Conservation (phyloP, 352 stramenopile genomes). For the Phytophthora syringae region DNA sequence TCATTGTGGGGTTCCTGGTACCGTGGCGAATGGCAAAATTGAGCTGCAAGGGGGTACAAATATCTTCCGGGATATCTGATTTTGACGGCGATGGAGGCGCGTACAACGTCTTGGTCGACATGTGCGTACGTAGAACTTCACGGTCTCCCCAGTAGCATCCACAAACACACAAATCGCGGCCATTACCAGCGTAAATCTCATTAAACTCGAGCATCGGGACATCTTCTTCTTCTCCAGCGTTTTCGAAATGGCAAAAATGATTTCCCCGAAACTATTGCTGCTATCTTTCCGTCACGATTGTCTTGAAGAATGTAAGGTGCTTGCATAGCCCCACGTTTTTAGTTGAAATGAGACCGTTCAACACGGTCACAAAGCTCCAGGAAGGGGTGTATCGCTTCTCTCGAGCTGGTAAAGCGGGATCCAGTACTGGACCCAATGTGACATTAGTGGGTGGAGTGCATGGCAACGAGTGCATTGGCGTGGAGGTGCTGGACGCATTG, state of each 20-base stretch:
- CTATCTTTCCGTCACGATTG: constrained; percentile 16
- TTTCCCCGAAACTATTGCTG: not conserved
- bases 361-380: constrained; percentile 45
- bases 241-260: not conserved
- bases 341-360: constrained; percentile 10
- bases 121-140: constrained; percentile 55
- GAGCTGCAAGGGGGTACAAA: constrained; percentile 65
- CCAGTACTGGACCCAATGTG: constrained; percentile 45
- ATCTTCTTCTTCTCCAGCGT: constrained; percentile 10
- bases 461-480: constrained; percentile 79
- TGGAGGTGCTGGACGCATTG: constrained; percentile 65
- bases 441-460: constrained; percentile 73
- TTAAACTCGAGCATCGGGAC: not conserved
- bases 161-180: not conserved
- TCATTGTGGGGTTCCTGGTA: constrained; percentile 80
- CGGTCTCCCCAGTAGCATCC: constrained; percentile 16
- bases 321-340: not conserved
- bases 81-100: constrained; percentile 22
- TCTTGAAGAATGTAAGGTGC: not conserved
- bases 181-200: constrained; percentile 26
- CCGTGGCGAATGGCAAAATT: constrained; percentile 85
- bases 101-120: constrained; percentile 87
- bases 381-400: constrained; percentile 62
- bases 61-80: constrained; percentile 2
- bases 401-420: not conserved